Base-by-base conservation (phyloP, 2,329 filamentous ascomycete genomes). In the Ceratocystis alfenasii region DNA sequence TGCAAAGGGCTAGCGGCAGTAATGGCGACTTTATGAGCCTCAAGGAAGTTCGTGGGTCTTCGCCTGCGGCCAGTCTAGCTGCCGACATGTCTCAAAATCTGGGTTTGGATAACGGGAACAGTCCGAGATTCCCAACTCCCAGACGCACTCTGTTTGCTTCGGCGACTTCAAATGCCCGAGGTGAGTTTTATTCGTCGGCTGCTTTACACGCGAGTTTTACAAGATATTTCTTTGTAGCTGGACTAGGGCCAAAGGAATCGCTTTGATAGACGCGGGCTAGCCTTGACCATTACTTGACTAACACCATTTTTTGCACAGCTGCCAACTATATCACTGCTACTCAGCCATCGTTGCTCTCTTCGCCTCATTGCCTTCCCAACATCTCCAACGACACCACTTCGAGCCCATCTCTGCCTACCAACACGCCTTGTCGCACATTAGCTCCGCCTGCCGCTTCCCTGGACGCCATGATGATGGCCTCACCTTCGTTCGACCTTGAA, bases 41-140 rank as follows among this genome's bases (percentile, higher is more conserved):
- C 71, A 91, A 89, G 74, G 83, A 87, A 64, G 80, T 90, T 72
- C 85, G 85, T 70, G 90, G 90, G 62, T 95, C 92, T 22, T 99
- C 94, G 66, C 94, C 94, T 5, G 92, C 91, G 45, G 86, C 90
- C 64, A 95, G 90, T 73, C 79, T 99, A 71, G 93, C 92, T 53
- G 92, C 91, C 69, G 94, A 99, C 77, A 82, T 97, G 71, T 96
- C 92, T 67, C 91, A 96, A 74, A 99, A 97, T 79, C 95, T 97
- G 75, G 89, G 93, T 74, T 89, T 97, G 74, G 92, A 96, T 76
- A 90, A 77, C 68, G 81, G 84, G 66, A 75, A 88, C 73, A 96
- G 76, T 70, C 76, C 76, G 59, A 72, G 75, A 48, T 77, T 78
- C 66, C 75, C 75, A 3, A 78, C 76, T 8, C 76, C 76, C 64